phyloP scores from a whole-genome alignment of 2,329 filamentous ascomycete species.

The Coleophoma cylindrospora region DNA sequence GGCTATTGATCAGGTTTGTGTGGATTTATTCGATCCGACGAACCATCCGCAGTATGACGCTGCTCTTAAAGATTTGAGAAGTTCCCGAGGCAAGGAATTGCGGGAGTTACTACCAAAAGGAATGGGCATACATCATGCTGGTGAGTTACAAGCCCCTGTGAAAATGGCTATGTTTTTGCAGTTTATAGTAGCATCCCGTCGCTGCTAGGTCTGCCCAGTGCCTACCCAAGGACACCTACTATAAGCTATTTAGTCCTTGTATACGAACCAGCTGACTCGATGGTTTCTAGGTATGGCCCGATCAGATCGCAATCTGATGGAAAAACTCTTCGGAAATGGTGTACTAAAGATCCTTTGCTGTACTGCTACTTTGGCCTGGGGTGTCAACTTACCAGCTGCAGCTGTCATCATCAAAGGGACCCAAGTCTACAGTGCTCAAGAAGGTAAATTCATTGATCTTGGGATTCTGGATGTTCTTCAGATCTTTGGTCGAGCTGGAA shows the following conservation, averaged over 20 bases:
- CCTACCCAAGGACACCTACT: too few relatives aligned
- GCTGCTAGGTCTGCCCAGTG: too few relatives aligned
- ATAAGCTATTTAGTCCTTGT: too few relatives aligned
- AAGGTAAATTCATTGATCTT: constrained; percentile 93
- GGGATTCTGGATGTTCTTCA: constrained; percentile 96
- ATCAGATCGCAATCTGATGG: constrained; percentile 92
- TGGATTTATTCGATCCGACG: constrained; percentile 78
- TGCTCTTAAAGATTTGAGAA: constrained; percentile 79
- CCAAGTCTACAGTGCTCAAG: constrained; percentile 92
- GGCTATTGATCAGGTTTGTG: constrained; percentile 73
- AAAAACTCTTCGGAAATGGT: constrained; percentile 83
- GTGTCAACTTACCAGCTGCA: constrained; percentile 95
- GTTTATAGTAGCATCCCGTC: too few relatives aligned
- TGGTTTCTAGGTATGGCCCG: constrained; percentile 65
- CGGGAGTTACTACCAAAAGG: constrained; percentile 87
- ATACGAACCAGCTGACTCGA: too few relatives aligned
- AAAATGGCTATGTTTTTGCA: too few relatives aligned
- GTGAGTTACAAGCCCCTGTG: too few relatives aligned
- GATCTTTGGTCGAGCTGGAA: constrained; percentile 96
- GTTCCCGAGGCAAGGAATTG: constrained; percentile 79
- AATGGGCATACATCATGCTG: constrained; percentile 92
- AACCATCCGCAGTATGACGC: constrained; percentile 74
- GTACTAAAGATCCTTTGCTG: constrained; percentile 97
- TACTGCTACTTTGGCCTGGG: constrained; percentile 96
- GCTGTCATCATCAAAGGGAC: constrained; percentile 98